These are phyloP conservation scores for Moniliophthora roreri DNA, from an alignment of 1,284 basidiomycete genomes.

Conservation along the genomic window DNA sequence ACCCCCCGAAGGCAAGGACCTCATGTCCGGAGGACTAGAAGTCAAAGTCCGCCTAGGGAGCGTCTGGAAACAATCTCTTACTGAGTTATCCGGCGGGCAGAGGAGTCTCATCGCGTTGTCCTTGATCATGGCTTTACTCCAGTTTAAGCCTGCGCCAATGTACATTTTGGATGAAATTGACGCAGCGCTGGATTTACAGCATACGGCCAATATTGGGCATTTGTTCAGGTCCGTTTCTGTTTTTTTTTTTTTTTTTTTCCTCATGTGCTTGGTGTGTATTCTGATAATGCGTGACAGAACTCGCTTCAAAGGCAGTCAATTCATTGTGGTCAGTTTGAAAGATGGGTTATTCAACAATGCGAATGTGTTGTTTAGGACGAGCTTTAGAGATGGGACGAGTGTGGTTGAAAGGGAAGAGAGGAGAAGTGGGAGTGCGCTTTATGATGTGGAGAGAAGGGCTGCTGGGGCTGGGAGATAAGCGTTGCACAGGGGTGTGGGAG, in stretches of 20 bases:
- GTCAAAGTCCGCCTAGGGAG: conserved; percentile 94
- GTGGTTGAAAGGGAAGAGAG: conserved; percentile 61
- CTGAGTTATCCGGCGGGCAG: conserved; percentile 97
- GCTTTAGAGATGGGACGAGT: conserved; percentile 91
- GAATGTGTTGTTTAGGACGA: conserved; percentile 92
- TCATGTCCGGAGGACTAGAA: conserved; percentile 94
- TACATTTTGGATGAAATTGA: conserved; percentile 99
- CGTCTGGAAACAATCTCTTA: conserved; percentile 98
- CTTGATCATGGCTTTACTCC: conserved; percentile 95
- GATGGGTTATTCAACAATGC: conserved; percentile 98
- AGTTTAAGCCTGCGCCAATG: conserved; percentile 99
- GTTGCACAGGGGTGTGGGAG: too few species aligned
- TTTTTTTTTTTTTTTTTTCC: too few species aligned
- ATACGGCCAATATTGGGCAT: conserved; percentile 97
- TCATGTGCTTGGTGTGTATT: too few species aligned
- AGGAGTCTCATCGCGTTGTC: conserved; percentile 97
- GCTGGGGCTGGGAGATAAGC: too few species aligned
- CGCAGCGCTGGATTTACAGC: conserved; percentile 92
- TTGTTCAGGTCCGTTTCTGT: too few species aligned
- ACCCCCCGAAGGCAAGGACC: conserved; percentile 90
- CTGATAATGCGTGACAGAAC: too few species aligned
- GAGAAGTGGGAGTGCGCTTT: too few species aligned
- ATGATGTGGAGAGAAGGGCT: too few species aligned
- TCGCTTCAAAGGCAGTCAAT: conserved; percentile 97
- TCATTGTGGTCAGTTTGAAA: conserved; percentile 97